phyloP scores from a whole-genome alignment of 306 rosid genomes.

The Elaeagnus macrophylla region DNA sequence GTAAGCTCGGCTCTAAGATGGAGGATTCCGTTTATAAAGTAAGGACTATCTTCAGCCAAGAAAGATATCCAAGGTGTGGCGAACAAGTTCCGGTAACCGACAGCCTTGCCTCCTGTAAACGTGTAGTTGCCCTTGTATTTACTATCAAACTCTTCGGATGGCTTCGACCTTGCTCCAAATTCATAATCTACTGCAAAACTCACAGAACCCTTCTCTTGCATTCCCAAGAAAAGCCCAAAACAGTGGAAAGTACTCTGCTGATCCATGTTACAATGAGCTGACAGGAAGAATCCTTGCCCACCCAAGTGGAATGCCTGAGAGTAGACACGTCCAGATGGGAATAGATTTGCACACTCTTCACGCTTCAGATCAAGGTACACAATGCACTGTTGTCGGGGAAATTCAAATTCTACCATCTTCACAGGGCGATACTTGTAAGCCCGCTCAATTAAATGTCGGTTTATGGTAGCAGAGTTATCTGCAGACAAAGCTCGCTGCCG shows the following conservation, averaged over 20 bases:
- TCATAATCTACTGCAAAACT: conserved; percentile 92
- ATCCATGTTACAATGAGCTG: conserved; percentile 99
- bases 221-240: conserved; percentile 88
- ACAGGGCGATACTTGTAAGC: conserved; percentile 95
- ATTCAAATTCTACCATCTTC: conserved; percentile 92
- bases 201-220: conserved; percentile 95
- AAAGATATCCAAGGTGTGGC: conserved; percentile 77
- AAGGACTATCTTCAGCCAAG: conserved; percentile 74
- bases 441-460: conserved; percentile 79
- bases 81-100: conserved; percentile 86
- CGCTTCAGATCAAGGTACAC: conserved; percentile 90
- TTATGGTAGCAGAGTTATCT: conserved; percentile 43
- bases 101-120: conserved; percentile 96
- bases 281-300: conserved; percentile 93
- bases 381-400: conserved; percentile 85
- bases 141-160: conserved; percentile 69
- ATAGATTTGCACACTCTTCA: conserved; percentile 68
- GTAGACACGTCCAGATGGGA: conserved; percentile 91
- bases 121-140: conserved; percentile 96
- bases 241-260: conserved; percentile 92
- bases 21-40: conserved; percentile 84
- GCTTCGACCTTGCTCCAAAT: conserved; percentile 81
- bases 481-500: conserved; percentile 76
- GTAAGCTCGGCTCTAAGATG: conserved; percentile 96
- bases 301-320: conserved; percentile 99